Percentiles rank a stretch among this genome's conserved stretches.
Conservation (phyloP, 345 rosid genomes). For the Microthlaspi erraticum region DNA sequence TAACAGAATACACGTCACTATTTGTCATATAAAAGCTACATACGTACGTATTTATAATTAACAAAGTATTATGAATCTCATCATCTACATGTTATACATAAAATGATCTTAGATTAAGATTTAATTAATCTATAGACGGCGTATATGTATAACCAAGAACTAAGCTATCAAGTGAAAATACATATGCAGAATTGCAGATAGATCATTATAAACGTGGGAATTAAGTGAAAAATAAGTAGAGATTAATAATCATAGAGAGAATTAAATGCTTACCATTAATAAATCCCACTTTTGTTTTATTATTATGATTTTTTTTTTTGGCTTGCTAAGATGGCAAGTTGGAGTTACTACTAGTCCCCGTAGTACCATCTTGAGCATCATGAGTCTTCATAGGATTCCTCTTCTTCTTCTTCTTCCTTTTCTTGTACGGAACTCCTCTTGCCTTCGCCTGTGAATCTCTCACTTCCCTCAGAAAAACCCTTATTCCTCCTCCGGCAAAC, state of each 20-base stretch:
- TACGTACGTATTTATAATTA: background rate
- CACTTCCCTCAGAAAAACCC: constrained; percentile 76
- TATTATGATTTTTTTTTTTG: constrained; percentile 22
- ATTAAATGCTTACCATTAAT: constrained; percentile 41
- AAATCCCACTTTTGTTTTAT: constrained; percentile 38
- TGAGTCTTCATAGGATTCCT: constrained; percentile 42
- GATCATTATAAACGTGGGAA: constrained; percentile 23
- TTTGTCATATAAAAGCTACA: background rate
- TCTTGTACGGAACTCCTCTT: constrained; percentile 86
- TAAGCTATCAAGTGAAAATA: background rate
- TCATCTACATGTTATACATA: background rate
- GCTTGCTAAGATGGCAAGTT: constrained; percentile 45
- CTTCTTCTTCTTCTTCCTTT: constrained; percentile 79
- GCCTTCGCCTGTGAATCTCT: constrained; percentile 89
- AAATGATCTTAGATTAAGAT: background rate
- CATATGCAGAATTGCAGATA: constrained; percentile 17
- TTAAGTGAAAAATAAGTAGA: background rate
- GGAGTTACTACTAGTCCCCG: constrained; percentile 40
- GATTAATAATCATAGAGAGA: background rate
- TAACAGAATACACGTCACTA: background rate
- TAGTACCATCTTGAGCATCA: constrained; percentile 40
- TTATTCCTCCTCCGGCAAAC: constrained; percentile 71
- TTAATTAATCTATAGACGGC: background rate
- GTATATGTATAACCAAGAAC: constrained; percentile 9
- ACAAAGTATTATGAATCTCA: background rate